These are phyloP conservation scores for Oxytropis ochrocephala DNA, from an alignment of 306 rosid species.

Conservation along the genomic window DNA sequence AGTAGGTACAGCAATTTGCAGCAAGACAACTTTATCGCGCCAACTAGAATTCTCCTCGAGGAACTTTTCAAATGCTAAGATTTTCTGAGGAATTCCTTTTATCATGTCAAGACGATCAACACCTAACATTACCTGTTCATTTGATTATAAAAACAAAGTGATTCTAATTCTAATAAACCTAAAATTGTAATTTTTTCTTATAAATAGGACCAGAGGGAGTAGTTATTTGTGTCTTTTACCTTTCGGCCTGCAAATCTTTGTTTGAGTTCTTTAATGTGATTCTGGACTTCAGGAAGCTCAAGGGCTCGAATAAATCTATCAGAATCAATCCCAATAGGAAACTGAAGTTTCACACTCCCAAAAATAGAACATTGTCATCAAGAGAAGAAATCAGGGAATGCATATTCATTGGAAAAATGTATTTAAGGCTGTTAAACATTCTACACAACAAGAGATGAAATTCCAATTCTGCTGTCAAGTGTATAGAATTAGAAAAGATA, in stretches of 20 bases:
- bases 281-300: constrained; percentile 82
- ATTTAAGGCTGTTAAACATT: constrained; percentile 17
- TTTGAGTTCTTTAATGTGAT: constrained; percentile 71
- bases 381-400: constrained; percentile 23
- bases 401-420: constrained; percentile 12
- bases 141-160: constrained; percentile 22
- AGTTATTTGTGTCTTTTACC: constrained; percentile 30
- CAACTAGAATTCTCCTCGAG: constrained; percentile 84
- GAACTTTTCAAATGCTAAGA: constrained; percentile 91
- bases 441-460: background rate
- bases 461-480: constrained; percentile 11
- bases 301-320: constrained; percentile 76
- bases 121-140: constrained; percentile 85
- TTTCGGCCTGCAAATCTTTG: constrained; percentile 89
- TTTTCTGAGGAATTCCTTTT: constrained; percentile 93
- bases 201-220: too few relatives aligned
- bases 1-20: constrained; percentile 94
- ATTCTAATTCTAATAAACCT: too few relatives aligned
- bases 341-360: constrained; percentile 52
- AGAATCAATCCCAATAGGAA: constrained; percentile 96
- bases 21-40: constrained; percentile 93
- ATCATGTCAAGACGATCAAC: constrained; percentile 98
- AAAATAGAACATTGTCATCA: constrained; percentile 19
- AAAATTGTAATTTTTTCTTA: too few relatives aligned
- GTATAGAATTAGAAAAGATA: constrained; percentile 8